phyloP scores from a whole-genome alignment of 2,329 filamentous ascomycete genomes.

The Calonectria pauciramosa region DNA sequence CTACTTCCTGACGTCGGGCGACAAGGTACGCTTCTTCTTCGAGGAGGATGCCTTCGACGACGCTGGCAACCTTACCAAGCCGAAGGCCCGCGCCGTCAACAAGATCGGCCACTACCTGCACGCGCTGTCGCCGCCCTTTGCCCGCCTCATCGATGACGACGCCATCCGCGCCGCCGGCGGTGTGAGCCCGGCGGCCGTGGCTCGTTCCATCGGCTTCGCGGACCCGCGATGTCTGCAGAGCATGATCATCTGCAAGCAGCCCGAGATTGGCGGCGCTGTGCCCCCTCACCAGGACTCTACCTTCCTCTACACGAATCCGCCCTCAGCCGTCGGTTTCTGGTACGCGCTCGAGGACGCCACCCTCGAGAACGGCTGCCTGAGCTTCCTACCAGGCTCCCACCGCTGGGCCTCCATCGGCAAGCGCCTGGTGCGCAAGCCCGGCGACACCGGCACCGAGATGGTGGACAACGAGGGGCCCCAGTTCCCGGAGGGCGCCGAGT shows the following conservation, averaged over 20 bases:
- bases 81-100: conserved; percentile 89
- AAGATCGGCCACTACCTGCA: conserved; percentile 88
- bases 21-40: conserved; percentile 97
- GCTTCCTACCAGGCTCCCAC: conserved; percentile 88
- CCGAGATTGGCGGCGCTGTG: conserved; percentile 93
- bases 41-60: conserved; percentile 90
- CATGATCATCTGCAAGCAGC: conserved; percentile 99
- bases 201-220: conserved; percentile 77
- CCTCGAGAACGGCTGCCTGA: conserved; percentile 87
- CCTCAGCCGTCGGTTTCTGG: conserved; percentile 95
- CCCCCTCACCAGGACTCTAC: conserved; percentile 93
- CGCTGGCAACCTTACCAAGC: conserved; percentile 76
- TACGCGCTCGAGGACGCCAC: conserved; percentile 96
- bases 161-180: conserved; percentile 45
- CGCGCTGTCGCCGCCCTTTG: conserved; percentile 76
- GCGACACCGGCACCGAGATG: conserved; percentile 74
- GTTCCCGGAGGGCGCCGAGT: conserved; percentile 71
- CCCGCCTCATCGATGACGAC: conserved; percentile 67
- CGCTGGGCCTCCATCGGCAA: conserved; percentile 77
- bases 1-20: conserved; percentile 91
- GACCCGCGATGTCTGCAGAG: conserved; percentile 88
- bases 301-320: conserved; percentile 91
- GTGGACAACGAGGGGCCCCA: conserved; percentile 74
- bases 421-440: conserved; percentile 79
- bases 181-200: conserved; percentile 71